Evolutionary conservation across 1,284 basidiomycete species (phyloP).

Genomic region (Cutaneotrichosporon sp.): DNA sequence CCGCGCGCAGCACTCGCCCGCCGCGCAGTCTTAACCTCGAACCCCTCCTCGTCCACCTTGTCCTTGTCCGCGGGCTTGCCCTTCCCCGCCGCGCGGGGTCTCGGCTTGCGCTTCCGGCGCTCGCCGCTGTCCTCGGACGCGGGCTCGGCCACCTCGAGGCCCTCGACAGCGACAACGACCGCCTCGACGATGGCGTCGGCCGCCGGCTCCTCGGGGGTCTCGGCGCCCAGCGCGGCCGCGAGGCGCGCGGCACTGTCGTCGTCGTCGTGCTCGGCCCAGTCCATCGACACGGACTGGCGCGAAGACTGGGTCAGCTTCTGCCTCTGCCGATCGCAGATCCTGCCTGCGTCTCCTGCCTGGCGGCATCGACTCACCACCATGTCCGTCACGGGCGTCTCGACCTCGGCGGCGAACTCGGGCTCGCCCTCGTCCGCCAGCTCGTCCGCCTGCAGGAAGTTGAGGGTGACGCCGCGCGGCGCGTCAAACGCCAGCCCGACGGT

Average conservation of each 20-base stretch:
- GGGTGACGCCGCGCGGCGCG: constrained; percentile 21
- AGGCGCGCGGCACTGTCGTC: constrained; percentile 16
- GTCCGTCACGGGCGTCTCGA: constrained; percentile 21
- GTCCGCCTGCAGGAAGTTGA: constrained; percentile 51
- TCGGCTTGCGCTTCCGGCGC: constrained; percentile 8
- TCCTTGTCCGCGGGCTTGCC: too few species aligned
- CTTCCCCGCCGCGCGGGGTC: constrained; percentile 9
- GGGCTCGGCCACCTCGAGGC: too few species aligned
- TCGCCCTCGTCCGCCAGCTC: constrained; percentile 32
- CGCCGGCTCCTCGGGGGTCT: neutral
- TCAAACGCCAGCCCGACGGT: constrained; percentile 8
- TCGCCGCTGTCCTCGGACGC: constrained; percentile 8
- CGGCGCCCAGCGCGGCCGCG: neutral
- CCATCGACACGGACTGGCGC: constrained; percentile 19
- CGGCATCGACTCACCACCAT: neutral
- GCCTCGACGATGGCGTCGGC: neutral
- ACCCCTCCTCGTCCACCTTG: constrained; percentile 47
- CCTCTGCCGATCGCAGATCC: too few species aligned
- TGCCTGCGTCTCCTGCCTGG: neutral
- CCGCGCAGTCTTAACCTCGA: constrained; percentile 37
- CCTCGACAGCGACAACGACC: neutral
- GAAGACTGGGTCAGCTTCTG: constrained; percentile 9
- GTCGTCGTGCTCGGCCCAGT: constrained; percentile 38
- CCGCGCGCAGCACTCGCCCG: constrained; percentile 18
- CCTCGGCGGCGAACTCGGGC: constrained; percentile 31